phyloP scores from a whole-genome alignment of 352 stramenopile species.

The Peronospora destructor region DNA sequence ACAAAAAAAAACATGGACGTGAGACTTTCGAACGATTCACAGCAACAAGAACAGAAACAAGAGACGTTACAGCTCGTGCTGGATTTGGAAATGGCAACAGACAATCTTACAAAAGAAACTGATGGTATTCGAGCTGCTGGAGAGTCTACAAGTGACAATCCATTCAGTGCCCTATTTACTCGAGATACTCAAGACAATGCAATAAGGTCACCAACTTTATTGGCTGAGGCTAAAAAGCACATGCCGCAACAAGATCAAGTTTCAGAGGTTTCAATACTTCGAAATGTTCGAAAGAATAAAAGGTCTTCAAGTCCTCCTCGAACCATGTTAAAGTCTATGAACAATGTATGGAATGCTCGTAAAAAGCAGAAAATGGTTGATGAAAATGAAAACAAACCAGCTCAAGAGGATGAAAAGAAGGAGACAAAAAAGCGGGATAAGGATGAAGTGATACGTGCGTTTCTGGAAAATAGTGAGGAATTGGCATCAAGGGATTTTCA shows the following conservation, averaged over 20 bases:
- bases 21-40: neutral
- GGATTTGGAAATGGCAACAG: conserved; percentile 20
- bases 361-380: conserved; percentile 11
- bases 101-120: neutral
- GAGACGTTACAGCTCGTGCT: conserved; percentile 27
- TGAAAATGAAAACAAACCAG: neutral
- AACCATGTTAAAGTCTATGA: conserved; percentile 22
- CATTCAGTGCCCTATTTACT: conserved; percentile 45
- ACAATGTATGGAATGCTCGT: conserved; percentile 19
- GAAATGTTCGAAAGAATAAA: neutral
- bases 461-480: conserved; percentile 31
- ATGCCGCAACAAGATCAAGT: neutral
- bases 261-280: neutral
- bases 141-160: conserved; percentile 16
- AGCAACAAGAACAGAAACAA: conserved; percentile 8
- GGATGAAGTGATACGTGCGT: conserved; percentile 4
- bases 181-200: conserved; percentile 43
- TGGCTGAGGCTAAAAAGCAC: neutral
- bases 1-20: conserved; percentile 10
- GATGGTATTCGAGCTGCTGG: conserved; percentile 1
- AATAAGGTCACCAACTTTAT: neutral
- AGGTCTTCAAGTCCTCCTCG: conserved; percentile 13
- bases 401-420: neutral
- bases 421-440: neutral
- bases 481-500: conserved; percentile 21